These are phyloP conservation scores for Hanseniaspora mollemarum DNA, from an alignment of 805 yeast species.

Conservation along the genomic window DNA sequence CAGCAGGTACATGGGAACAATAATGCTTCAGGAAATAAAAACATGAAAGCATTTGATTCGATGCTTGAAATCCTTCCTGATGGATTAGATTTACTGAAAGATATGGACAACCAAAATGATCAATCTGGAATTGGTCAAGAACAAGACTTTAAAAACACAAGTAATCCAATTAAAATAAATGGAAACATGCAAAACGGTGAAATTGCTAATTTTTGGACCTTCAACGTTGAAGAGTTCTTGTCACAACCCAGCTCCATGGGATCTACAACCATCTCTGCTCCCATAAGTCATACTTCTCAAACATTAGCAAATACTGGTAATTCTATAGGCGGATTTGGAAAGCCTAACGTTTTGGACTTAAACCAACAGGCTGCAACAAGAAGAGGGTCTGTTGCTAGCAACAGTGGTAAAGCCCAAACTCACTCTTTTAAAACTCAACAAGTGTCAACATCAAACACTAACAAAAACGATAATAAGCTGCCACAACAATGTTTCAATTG, in stretches of 20 bases:
- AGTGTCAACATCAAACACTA: neutral
- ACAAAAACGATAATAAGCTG: slow-evolving; percentile 21
- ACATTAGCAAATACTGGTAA: neutral
- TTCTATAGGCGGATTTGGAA: slow-evolving; percentile 15
- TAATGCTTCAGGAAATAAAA: neutral
- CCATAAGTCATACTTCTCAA: slow-evolving; percentile 22
- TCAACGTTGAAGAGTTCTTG: slow-evolving; percentile 31
- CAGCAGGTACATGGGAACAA: neutral
- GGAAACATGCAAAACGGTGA: slow-evolving; percentile 30
- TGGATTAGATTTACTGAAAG: slow-evolving; percentile 21
- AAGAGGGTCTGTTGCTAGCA: slow-evolving; percentile 7
- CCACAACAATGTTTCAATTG: slow-evolving; percentile 67
- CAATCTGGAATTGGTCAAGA: slow-evolving; percentile 10
- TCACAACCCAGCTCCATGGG: slow-evolving; percentile 30
- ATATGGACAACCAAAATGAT: neutral
- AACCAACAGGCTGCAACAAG: slow-evolving; percentile 4
- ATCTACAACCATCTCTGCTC: slow-evolving; percentile 31
- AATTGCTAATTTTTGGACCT: slow-evolving; percentile 33
- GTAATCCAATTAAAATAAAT: slow-evolving; percentile 25
- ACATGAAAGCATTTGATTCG: slow-evolving; percentile 23
- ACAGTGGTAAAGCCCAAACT: slow-evolving; percentile 7
- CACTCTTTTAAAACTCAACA: slow-evolving; percentile 13
- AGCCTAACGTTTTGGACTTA: slow-evolving; percentile 6
- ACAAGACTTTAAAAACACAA: neutral
- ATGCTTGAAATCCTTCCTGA: slow-evolving; percentile 31